A percentile compares a stretch with the other conserved stretches of the same genome.
Conservation (phyloP, 768 basidiomycete species). For the Mycena pura region DNA sequence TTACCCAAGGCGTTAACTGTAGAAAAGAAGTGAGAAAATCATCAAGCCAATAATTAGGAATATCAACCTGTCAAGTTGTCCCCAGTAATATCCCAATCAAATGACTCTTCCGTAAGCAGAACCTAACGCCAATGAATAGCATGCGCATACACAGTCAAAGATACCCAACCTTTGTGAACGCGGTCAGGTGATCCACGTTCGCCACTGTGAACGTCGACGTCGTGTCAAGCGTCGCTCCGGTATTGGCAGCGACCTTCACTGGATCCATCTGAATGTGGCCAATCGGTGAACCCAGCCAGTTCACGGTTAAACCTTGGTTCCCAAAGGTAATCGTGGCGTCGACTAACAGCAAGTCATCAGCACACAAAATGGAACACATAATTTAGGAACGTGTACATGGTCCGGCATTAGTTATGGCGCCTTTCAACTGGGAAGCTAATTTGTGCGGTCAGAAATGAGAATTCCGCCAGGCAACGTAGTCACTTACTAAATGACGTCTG, state of each 20-base stretch:
- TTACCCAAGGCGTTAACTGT: constrained; percentile 64
- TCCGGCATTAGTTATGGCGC: constrained; percentile 71
- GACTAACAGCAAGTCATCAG: constrained; percentile 45
- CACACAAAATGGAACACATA: neutral
- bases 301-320: constrained; percentile 60
- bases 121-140: constrained; percentile 36
- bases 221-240: constrained; percentile 64
- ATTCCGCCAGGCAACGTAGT: neutral
- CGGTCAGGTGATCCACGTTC: constrained; percentile 61
- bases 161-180: constrained; percentile 63
- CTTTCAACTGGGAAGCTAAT: constrained; percentile 58
- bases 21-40: constrained; percentile 6
- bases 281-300: constrained; percentile 63
- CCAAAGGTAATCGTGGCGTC: constrained; percentile 72
- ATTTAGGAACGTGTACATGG: constrained; percentile 58
- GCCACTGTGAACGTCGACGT: constrained; percentile 64
- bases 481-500: constrained; percentile 62
- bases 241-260: constrained; percentile 63
- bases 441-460: neutral
- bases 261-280: constrained; percentile 68
- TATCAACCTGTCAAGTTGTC: constrained; percentile 64
- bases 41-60: neutral
- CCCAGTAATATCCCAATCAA: constrained; percentile 73
- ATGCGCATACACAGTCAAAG: neutral
- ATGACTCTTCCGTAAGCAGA: constrained; percentile 67